phyloP scores from a whole-genome alignment of 352 stramenopile genomes.

The Aphanomyces stellatus region DNA sequence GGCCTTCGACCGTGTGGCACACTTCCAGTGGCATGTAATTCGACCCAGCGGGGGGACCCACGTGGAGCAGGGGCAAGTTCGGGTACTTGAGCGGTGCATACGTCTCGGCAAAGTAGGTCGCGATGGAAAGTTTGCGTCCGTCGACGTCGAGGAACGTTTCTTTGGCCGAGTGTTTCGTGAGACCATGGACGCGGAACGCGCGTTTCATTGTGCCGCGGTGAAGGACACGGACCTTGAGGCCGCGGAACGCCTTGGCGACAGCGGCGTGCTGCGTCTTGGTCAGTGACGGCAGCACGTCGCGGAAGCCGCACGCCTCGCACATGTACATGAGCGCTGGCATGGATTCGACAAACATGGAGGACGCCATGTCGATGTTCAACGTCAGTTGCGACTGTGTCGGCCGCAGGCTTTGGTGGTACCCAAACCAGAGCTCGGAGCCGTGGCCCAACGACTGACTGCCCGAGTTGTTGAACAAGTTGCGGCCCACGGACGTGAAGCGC shows the following conservation, averaged over 20 bases:
- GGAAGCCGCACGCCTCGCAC: conserved; percentile 25
- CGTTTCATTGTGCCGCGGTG: conserved; percentile 47
- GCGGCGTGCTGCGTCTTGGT: conserved; percentile 35
- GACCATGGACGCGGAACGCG: conserved; percentile 51
- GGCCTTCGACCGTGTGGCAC: conserved; percentile 53
- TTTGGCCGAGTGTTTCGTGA: conserved; percentile 32
- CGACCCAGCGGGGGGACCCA: conserved; percentile 62
- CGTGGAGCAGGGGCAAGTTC: conserved; percentile 62
- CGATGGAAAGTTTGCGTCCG: conserved; percentile 36
- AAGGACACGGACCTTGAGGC: conserved; percentile 54
- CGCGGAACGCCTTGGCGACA: conserved; percentile 45
- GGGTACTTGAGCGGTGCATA: conserved; percentile 60
- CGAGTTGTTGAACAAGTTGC: conserved; percentile 38
- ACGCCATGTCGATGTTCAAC: conserved; percentile 58
- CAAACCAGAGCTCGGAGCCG: conserved; percentile 53
- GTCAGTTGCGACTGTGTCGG: conserved; percentile 54
- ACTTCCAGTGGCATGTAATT: conserved; percentile 81
- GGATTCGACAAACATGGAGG: conserved; percentile 55
- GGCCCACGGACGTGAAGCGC: conserved; percentile 40
- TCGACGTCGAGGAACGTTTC: conserved; percentile 50
- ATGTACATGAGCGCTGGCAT: conserved; percentile 51
- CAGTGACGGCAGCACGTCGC: conserved; percentile 27
- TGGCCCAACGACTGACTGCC: conserved; percentile 43
- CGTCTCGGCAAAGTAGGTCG: conserved; percentile 42
- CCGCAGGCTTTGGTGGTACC: conserved; percentile 64